Conservation (phyloP, 495 filamentous ascomycete species). For the Lentithecium fluviatile region DNA sequence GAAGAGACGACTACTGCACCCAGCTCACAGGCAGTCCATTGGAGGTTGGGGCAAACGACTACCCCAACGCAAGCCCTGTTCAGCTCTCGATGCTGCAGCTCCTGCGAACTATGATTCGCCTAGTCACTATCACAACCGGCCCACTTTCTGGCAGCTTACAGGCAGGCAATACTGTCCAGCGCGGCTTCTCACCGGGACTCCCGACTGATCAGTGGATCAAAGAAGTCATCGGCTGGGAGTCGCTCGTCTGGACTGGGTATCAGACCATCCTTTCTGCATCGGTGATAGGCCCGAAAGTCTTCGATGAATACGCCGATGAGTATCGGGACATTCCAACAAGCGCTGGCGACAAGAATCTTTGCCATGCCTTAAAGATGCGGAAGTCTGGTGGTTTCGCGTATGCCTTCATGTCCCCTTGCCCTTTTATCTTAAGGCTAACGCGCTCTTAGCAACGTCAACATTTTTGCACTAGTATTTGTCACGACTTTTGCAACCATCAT, state of each 20-base stretch:
- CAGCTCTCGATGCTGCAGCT: not conserved
- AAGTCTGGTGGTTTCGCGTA: slow-evolving; percentile 13
- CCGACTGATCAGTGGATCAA: slow-evolving; percentile 7
- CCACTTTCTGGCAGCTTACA: not conserved
- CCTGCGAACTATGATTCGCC: too few relatives aligned
- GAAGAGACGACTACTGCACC: slow-evolving; percentile 1
- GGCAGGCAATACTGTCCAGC: too few relatives aligned
- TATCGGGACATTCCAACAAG: not conserved
- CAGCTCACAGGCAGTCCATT: not conserved
- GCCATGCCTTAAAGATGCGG: not conserved
- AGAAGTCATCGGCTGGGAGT: slow-evolving; percentile 2
- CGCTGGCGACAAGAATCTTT: not conserved
- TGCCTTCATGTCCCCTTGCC: not conserved
- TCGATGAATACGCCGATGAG: not conserved
- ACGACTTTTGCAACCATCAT: not conserved
- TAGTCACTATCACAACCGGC: not conserved
- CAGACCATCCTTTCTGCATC: not conserved
- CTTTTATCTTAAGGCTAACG: not conserved
- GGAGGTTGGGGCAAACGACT: not conserved
- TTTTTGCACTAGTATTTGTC: slow-evolving; percentile 3
- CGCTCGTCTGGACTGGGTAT: not conserved
- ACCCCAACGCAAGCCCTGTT: not conserved
- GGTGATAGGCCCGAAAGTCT: not conserved
- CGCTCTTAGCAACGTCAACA: slow-evolving; percentile 4
- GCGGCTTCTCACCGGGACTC: not conserved